Percentiles rank a stretch among this genome's conserved stretches.
phyloP scores from a whole-genome alignment of 2,329 filamentous ascomycete genomes.

The Pseudogymnoascus verrucosus region DNA sequence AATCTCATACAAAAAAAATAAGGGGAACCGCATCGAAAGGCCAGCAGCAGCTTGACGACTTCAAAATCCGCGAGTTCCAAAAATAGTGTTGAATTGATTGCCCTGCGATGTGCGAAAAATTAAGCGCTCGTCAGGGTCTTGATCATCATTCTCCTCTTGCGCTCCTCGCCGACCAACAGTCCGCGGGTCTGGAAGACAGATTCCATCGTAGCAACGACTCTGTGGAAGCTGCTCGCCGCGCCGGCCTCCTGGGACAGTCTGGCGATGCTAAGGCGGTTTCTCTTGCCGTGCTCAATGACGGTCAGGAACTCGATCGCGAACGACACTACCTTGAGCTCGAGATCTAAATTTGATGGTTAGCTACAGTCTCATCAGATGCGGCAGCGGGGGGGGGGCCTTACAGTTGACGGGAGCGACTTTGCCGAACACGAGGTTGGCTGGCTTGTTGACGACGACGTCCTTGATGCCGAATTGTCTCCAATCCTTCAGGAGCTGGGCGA shows the following conservation, averaged over 20 bases:
- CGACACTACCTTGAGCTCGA: slow-evolving; percentile 77
- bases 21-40: slow-evolving; percentile 4
- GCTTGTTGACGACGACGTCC: slow-evolving; percentile 70
- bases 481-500: slow-evolving; percentile 65
- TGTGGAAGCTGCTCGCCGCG: slow-evolving; percentile 83
- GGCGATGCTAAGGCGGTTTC: slow-evolving; percentile 67
- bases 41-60: neutral
- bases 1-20: neutral
- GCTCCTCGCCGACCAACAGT: slow-evolving; percentile 60
- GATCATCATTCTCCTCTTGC: slow-evolving; percentile 65
- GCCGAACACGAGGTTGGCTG: slow-evolving; percentile 71
- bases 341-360: slow-evolving; percentile 42
- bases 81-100: neutral
- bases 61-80: slow-evolving; percentile 6
- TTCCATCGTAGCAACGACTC: slow-evolving; percentile 70
- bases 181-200: slow-evolving; percentile 56
- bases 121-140: slow-evolving; percentile 41
- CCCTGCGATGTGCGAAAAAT: neutral
- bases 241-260: slow-evolving; percentile 85
- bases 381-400: slow-evolving; percentile 39
- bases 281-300: slow-evolving; percentile 76
- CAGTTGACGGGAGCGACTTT: slow-evolving; percentile 70
- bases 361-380: neutral
- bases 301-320: slow-evolving; percentile 85
- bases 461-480: slow-evolving; percentile 79